phyloP scores from a whole-genome alignment of 495 filamentous ascomycete genomes.

The Penicillium flavigenum region DNA sequence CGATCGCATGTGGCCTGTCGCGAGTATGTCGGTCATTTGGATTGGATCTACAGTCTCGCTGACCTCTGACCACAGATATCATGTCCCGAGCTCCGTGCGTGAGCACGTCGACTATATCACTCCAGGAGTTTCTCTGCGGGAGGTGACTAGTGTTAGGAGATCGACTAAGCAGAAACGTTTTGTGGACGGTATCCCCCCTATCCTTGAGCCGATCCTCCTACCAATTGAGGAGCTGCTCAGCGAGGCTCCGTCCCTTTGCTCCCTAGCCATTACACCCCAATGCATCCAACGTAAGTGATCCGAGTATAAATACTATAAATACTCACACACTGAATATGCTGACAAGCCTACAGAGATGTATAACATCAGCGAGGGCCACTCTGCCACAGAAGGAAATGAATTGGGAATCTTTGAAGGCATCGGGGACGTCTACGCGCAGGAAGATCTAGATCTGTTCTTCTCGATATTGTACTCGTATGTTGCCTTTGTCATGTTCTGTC shows the following conservation, averaged over 20 bases:
- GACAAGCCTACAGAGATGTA: conserved; percentile 37
- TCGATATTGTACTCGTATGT: conserved; percentile 30
- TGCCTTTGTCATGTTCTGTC: background rate
- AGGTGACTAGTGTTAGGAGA: conserved; percentile 19
- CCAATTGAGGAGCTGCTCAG: conserved; percentile 19
- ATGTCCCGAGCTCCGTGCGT: conserved; percentile 49
- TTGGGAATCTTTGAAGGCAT: conserved; percentile 47
- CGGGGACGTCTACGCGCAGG: conserved; percentile 49
- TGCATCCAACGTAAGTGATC: conserved; percentile 30
- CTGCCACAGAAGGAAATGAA: conserved; percentile 39
- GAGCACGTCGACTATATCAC: conserved; percentile 60
- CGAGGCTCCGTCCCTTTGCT: conserved; percentile 24
- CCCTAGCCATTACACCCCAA: conserved; percentile 30
- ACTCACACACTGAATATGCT: background rate
- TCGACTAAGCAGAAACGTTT: conserved; percentile 16
- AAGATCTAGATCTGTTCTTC: conserved; percentile 63
- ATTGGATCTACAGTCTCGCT: background rate
- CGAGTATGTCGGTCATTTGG: conserved; percentile 21
- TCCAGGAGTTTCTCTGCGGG: conserved; percentile 40
- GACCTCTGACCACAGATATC: conserved; percentile 35
- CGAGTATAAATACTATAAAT: no score
- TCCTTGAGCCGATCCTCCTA: conserved; percentile 41
- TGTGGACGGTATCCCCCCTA: conserved; percentile 17
- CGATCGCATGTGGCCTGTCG: conserved; percentile 50
- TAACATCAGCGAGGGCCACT: conserved; percentile 39